Percentiles rank a stretch among this genome's conserved stretches.
Conservation (phyloP, 306 rosid species). For the Notholithocarpus densiflorus region DNA sequence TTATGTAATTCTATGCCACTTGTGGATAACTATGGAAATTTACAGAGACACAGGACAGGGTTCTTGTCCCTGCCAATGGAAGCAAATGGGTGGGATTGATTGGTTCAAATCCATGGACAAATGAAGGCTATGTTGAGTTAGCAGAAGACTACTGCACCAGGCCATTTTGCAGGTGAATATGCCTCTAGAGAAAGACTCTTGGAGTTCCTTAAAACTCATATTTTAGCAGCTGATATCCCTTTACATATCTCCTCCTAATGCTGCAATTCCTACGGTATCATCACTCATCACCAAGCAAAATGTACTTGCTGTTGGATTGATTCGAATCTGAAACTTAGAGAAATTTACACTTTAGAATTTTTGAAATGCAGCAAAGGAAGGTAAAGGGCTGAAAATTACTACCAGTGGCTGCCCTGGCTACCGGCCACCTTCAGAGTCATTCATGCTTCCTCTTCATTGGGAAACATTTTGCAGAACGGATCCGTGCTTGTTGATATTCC, state of each 20-base stretch:
- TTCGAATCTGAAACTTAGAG: conserved; percentile 20
- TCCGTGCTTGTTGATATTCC: conserved; percentile 69
- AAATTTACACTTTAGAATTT: conserved; percentile 35
- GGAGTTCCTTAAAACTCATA: conserved; percentile 36
- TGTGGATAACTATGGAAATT: conserved; percentile 46
- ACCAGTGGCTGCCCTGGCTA: conserved; percentile 27
- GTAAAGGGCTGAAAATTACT: conserved; percentile 61
- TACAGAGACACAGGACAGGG: not conserved
- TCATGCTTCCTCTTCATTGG: conserved; percentile 48
- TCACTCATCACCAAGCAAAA: conserved; percentile 53
- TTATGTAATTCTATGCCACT: conserved; percentile 52
- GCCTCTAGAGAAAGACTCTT: conserved; percentile 16
- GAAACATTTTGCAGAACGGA: conserved; percentile 47
- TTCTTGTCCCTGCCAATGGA: conserved; percentile 61
- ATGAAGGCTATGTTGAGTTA: conserved; percentile 49
- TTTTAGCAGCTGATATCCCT: conserved; percentile 61
- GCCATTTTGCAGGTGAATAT: conserved; percentile 31
- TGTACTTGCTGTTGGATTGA: conserved; percentile 61
- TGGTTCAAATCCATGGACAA: conserved; percentile 61
- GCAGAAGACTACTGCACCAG: conserved; percentile 43
- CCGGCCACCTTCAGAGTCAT: conserved; percentile 62
- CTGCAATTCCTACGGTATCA: conserved; percentile 38
- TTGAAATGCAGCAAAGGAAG: conserved; percentile 51
- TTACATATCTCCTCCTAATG: conserved; percentile 51
- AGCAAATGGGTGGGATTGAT: conserved; percentile 71